A percentile compares a stretch with the other conserved stretches of the same genome.
Conservation (phyloP, 345 rosid genomes). For the Cardamine chenopodiifolia region DNA sequence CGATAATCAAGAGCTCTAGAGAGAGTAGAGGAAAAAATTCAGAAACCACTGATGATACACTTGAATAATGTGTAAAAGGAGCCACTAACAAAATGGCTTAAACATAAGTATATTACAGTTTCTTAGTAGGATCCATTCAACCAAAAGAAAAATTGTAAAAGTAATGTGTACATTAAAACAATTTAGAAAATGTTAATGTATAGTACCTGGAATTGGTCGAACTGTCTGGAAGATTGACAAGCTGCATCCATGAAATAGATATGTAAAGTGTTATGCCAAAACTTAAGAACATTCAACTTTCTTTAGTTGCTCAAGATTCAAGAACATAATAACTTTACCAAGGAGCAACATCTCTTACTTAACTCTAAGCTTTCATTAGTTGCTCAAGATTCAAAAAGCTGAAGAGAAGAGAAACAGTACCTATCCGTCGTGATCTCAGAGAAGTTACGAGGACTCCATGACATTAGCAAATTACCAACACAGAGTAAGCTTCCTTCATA, state of each 20-base stretch:
- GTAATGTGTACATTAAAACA: too few species aligned
- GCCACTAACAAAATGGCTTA: not conserved
- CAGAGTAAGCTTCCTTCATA: slow-evolving; percentile 94
- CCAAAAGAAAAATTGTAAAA: too few species aligned
- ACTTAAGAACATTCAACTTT: not conserved
- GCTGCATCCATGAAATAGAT: slow-evolving; percentile 49
- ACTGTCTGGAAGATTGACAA: slow-evolving; percentile 76
- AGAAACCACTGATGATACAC: slow-evolving; percentile 18
- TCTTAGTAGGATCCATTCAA: not conserved
- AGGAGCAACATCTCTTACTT: not conserved
- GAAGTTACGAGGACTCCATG: slow-evolving; percentile 74
- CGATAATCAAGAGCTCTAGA: slow-evolving; percentile 81
- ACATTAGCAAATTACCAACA: slow-evolving; percentile 76
- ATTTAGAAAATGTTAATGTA: too few species aligned
- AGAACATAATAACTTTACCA: not conserved
- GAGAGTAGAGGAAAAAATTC: slow-evolving; percentile 3
- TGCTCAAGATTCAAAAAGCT: not conserved
- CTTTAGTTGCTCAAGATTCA: not conserved
- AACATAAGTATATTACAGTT: not conserved
- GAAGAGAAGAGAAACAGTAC: slow-evolving; percentile 32
- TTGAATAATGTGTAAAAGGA: slow-evolving; percentile 9
- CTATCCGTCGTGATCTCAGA: slow-evolving; percentile 80
- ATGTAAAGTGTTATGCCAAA: slow-evolving; percentile 5
- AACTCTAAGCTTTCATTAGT: not conserved
- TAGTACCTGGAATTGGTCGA: slow-evolving; percentile 81